Evolutionary conservation across 345 rosid genomes (phyloP).

Genomic region (Citrus hindsii): DNA sequence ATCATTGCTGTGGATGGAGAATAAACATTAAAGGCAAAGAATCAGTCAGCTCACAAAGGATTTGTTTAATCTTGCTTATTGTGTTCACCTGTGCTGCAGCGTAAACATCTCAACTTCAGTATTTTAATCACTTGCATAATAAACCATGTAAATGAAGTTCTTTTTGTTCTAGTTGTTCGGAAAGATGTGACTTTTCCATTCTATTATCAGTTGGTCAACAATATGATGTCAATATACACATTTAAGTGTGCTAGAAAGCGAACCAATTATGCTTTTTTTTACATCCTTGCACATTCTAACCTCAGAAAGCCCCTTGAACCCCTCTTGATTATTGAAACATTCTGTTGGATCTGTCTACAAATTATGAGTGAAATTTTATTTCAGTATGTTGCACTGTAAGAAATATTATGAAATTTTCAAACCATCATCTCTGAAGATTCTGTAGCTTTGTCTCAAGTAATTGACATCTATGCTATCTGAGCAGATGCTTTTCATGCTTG

Average conservation of each 20-base stretch:
- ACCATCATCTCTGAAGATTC: background rate
- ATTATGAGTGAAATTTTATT: background rate
- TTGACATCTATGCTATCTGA: background rate
- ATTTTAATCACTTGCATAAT: background rate
- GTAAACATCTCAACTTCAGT: slow-evolving; percentile 46
- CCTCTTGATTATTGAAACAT: background rate
- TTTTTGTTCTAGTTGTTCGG: background rate
- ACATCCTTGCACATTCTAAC: background rate
- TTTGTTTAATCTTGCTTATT: slow-evolving; percentile 70
- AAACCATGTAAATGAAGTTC: background rate
- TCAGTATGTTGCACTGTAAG: background rate
- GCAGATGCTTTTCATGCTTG: background rate
- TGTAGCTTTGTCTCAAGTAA: background rate
- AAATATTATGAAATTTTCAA: background rate
- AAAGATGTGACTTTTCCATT: background rate
- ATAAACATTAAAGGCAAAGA: slow-evolving; percentile 48
- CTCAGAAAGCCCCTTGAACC: background rate
- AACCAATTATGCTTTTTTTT: background rate
- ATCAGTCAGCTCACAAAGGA: slow-evolving; percentile 38
- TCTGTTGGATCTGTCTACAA: background rate
- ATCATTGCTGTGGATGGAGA: slow-evolving; percentile 69
- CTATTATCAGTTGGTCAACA: background rate
- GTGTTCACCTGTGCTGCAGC: slow-evolving; percentile 82
- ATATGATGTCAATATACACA: background rate
- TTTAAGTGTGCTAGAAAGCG: background rate